These are phyloP conservation scores for Saccharomycopsis microspora DNA, from an alignment of 805 yeast genomes.

Conservation along the genomic window DNA sequence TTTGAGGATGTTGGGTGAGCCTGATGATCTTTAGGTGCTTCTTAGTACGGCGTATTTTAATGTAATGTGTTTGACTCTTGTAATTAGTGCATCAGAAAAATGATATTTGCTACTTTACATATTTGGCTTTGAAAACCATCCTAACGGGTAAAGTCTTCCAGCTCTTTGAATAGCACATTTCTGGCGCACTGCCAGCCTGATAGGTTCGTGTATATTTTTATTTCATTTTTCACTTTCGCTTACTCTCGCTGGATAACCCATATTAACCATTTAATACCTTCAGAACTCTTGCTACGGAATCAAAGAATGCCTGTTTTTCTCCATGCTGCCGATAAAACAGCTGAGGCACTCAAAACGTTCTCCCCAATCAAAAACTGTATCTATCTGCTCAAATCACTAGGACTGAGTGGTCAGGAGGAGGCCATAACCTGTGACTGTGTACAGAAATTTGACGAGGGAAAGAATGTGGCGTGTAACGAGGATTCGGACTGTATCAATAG, in stretches of 20 bases:
- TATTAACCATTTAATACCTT: too few species aligned
- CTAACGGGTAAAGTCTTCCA: too few species aligned
- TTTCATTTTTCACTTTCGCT: too few species aligned
- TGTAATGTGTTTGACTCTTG: too few species aligned
- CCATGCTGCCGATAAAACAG: constrained; percentile 45
- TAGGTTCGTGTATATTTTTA: too few species aligned
- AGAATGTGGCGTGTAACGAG: constrained; percentile 65
- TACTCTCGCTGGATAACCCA: too few species aligned
- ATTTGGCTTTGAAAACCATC: too few species aligned
- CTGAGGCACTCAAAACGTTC: constrained; percentile 57
- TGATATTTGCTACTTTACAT: not conserved
- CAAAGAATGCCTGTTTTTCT: not conserved
- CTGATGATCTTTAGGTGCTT: not conserved
- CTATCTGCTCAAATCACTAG: constrained; percentile 51
- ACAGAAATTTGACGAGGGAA: constrained; percentile 33
- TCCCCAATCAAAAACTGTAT: constrained; percentile 43
- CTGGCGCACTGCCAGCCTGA: too few species aligned
- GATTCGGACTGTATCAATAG: constrained; percentile 87
- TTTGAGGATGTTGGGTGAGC: constrained; percentile 12
- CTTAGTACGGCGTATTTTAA: not conserved
- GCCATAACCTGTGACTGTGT: constrained; percentile 86
- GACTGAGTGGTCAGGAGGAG: constrained; percentile 67
- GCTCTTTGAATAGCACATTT: too few species aligned
- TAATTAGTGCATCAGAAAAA: not conserved
- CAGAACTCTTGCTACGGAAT: too few species aligned